phyloP scores from a whole-genome alignment of 495 filamentous ascomycete species.

The Thozetella sp. region DNA sequence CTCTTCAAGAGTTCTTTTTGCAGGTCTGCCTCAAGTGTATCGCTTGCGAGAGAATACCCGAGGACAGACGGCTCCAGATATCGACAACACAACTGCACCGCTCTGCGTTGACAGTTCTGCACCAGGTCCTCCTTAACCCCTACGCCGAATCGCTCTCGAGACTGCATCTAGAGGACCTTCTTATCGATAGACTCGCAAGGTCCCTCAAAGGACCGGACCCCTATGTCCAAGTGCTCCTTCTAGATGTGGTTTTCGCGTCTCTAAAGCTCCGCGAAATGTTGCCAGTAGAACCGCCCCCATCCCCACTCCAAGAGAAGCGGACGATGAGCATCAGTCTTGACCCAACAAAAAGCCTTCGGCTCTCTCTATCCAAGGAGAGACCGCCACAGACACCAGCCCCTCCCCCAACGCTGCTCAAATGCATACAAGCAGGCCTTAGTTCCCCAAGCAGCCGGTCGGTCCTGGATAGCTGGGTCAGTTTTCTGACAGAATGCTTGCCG shows the following conservation, averaged over 20 bases:
- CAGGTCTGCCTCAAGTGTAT: slow-evolving; percentile 60
- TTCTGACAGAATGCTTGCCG: slow-evolving; percentile 84
- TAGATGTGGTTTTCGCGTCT: slow-evolving; percentile 73
- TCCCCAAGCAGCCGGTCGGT: slow-evolving; percentile 73
- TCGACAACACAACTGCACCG: slow-evolving; percentile 65
- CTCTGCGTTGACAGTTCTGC: slow-evolving; percentile 69
- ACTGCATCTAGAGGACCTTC: slow-evolving; percentile 68
- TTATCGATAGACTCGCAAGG: slow-evolving; percentile 70
- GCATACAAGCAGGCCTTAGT: slow-evolving; percentile 79
- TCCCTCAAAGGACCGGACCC: slow-evolving; percentile 64
- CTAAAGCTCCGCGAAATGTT: slow-evolving; percentile 65
- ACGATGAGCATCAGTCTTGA: slow-evolving; percentile 25
- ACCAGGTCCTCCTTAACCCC: slow-evolving; percentile 74
- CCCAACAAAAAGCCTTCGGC: slow-evolving; percentile 17
- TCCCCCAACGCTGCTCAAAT: slow-evolving; percentile 77
- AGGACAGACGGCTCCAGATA: slow-evolving; percentile 29
- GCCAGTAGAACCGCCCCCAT: slow-evolving; percentile 39
- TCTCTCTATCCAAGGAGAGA: slow-evolving; percentile 25
- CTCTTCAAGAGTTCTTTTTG: slow-evolving; percentile 64
- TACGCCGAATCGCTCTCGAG: slow-evolving; percentile 65
- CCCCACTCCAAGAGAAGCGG: slow-evolving; percentile 43
- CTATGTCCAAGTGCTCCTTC: slow-evolving; percentile 71
- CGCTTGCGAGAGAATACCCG: slow-evolving; percentile 41
- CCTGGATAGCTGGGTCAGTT: slow-evolving; percentile 86
- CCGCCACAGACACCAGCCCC: slow-evolving; percentile 49